A percentile compares a stretch with the other conserved stretches of the same genome.
Evolutionary conservation across 2,329 filamentous ascomycete genomes (phyloP).

Genomic region (Didymella arachidicola): DNA sequence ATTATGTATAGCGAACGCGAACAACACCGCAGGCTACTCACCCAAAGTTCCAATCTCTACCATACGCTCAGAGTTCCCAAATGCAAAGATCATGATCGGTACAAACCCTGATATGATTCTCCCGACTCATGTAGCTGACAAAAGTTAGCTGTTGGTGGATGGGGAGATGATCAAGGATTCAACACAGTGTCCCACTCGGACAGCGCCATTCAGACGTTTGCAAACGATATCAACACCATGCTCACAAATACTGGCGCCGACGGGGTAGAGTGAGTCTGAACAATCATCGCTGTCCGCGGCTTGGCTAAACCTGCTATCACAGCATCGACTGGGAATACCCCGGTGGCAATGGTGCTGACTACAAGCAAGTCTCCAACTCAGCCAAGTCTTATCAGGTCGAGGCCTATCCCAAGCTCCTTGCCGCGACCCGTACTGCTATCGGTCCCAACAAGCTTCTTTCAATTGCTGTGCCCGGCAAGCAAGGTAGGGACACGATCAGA

Average conservation of each 20-base stretch:
- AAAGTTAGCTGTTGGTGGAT: constrained; percentile 70
- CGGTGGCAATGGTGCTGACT: constrained; percentile 73
- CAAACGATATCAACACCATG: constrained; percentile 70
- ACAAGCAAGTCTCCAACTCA: constrained; percentile 67
- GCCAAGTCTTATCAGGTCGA: constrained; percentile 67
- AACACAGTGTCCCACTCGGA: constrained; percentile 62
- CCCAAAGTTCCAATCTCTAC: constrained; percentile 63
- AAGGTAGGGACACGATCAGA: constrained; percentile 3
- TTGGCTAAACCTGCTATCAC: constrained; percentile 5
- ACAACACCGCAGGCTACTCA: constrained; percentile 55
- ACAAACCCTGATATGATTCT: background rate
- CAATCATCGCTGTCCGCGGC: background rate
- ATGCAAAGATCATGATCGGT: constrained; percentile 68
- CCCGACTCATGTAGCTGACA: background rate
- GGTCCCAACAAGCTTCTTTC: constrained; percentile 68
- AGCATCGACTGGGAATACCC: constrained; percentile 74
- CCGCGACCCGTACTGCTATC: constrained; percentile 65
- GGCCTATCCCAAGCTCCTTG: constrained; percentile 68
- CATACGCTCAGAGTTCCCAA: constrained; percentile 62
- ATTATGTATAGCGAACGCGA: constrained; percentile 42
- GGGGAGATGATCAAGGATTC: constrained; percentile 74
- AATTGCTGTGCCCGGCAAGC: constrained; percentile 67
- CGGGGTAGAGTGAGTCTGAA: constrained; percentile 63
- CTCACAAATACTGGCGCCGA: constrained; percentile 69
- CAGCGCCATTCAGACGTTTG: constrained; percentile 64